Evolutionary conservation across 1,284 basidiomycete species (phyloP).

Genomic region (Cryptococcus maquisensis): DNA sequence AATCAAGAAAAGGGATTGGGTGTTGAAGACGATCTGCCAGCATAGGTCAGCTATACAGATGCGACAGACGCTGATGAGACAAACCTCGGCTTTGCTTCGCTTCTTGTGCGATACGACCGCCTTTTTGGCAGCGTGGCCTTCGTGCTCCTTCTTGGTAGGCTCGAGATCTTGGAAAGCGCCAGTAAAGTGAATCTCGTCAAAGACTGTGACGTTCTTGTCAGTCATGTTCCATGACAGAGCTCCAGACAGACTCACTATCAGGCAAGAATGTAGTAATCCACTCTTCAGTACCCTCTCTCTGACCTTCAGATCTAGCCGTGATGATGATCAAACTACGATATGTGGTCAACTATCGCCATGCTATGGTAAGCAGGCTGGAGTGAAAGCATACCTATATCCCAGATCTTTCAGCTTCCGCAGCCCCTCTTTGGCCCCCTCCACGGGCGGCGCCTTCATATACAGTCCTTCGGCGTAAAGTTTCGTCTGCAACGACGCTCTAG

Average conservation of each 20-base stretch:
- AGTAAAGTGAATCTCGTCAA: slow-evolving; percentile 68
- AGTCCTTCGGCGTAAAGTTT: slow-evolving; percentile 27
- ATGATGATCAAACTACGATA: slow-evolving; percentile 56
- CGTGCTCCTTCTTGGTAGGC: slow-evolving; percentile 44
- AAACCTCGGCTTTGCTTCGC: slow-evolving; percentile 65
- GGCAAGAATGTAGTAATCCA: slow-evolving; percentile 67
- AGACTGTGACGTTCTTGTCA: slow-evolving; percentile 49
- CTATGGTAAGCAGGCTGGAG: no score
- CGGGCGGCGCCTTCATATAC: slow-evolving; percentile 54
- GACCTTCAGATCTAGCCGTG: slow-evolving; percentile 62
- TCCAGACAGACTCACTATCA: slow-evolving; percentile 47
- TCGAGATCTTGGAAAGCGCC: slow-evolving; percentile 59
- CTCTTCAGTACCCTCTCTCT: slow-evolving; percentile 59
- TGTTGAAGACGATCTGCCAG: slow-evolving; percentile 59
- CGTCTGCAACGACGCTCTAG: slow-evolving; percentile 3
- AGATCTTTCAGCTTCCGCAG: slow-evolving; percentile 57
- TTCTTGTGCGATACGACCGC: slow-evolving; percentile 57
- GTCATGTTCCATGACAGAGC: neutral
- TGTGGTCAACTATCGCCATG: neutral
- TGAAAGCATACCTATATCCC: slow-evolving; percentile 55
- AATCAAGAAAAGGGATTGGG: slow-evolving; percentile 63
- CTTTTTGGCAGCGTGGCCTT: slow-evolving; percentile 48
- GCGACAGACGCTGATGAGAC: neutral
- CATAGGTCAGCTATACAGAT: neutral
- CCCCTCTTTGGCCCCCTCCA: slow-evolving; percentile 64